Percentiles rank a stretch among this genome's conserved stretches.
phyloP scores from a whole-genome alignment of 148 eudicot species.

The Amaranthus hypochondriacus region DNA sequence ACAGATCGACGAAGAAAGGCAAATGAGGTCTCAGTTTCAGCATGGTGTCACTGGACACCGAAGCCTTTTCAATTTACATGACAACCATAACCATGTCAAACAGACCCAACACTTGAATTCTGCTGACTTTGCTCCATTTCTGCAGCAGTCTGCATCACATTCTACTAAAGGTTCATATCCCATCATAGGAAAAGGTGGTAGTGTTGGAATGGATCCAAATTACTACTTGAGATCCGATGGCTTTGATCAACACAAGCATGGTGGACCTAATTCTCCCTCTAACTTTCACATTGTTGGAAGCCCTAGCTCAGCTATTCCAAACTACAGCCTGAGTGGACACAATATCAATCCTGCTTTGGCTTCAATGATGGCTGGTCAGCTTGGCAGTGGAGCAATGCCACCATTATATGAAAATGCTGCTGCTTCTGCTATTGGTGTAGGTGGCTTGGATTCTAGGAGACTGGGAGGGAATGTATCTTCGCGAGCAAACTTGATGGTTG shows the following conservation, averaged over 20 bases:
- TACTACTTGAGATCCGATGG: slow-evolving; percentile 43
- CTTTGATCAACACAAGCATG: slow-evolving; percentile 42
- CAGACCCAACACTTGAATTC: slow-evolving; percentile 28
- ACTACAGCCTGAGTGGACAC: slow-evolving; percentile 54
- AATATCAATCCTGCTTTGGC: slow-evolving; percentile 58
- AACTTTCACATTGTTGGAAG: slow-evolving; percentile 58
- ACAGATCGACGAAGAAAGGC: slow-evolving; percentile 44
- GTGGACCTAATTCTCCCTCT: slow-evolving; percentile 52
- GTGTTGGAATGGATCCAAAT: slow-evolving; percentile 32
- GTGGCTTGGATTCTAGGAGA: slow-evolving; percentile 49
- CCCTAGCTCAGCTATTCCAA: slow-evolving; percentile 66
- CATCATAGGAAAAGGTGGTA: slow-evolving; percentile 30
- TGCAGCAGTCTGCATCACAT: slow-evolving; percentile 35
- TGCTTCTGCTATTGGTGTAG: slow-evolving; percentile 50
- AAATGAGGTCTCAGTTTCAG: slow-evolving; percentile 35
- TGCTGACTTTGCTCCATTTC: slow-evolving; percentile 29
- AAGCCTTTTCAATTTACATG: slow-evolving; percentile 35
- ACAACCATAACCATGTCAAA: slow-evolving; percentile 35
- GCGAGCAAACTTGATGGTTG: slow-evolving; percentile 51
- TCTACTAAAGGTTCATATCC: slow-evolving; percentile 47
- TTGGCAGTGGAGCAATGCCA: slow-evolving; percentile 47
- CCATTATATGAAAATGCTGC: slow-evolving; percentile 58
- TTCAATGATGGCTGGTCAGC: slow-evolving; percentile 55
- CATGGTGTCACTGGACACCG: slow-evolving; percentile 39
- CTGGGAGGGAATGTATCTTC: slow-evolving; percentile 46